Base-by-base conservation (phyloP, 257 asterid species). In the Nicotiana tomentosiformis region DNA sequence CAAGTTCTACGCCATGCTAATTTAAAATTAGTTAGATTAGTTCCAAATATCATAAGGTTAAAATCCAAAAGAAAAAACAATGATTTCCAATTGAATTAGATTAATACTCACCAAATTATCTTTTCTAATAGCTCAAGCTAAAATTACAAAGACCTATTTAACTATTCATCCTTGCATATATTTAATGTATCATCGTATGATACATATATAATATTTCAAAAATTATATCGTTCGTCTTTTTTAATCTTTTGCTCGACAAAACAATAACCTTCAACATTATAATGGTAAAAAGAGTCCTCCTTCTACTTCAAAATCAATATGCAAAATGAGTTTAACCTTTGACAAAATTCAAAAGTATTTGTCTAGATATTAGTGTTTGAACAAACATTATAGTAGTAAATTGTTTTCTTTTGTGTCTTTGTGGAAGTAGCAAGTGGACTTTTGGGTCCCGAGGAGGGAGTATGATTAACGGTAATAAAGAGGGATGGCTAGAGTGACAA, bases 401-500 rank as follows among this genome's bases (percentile, higher is more conserved):
- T 15, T 53, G 4, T 15, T 56, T 37, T 20, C 5, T 16, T 32
- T 1, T 77, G 6, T 15, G 61, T 23, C 5, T 9, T 35, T 51
- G 5, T 0, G 23, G 65, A 46, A 10, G 12, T 11, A 10, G 12
- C 8, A 33, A 35, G 29, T 39, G 65, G 64, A 60, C 2, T 60
- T 82, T 84, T n/a, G 83, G 43, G 64, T 51, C 64, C 46, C 80
- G 23, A 74, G 57, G 70, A 80, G 51, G 51, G 1, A 35, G 0
- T 33, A 14, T 49, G 29, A 60, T 32, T n/a, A 85, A 81, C 81
- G 87, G 84, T 66, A 32, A 57, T 61, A n/a, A 82, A 26, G 66
- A 53, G 69, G 61, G 20, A 65, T 76, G 20, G 56, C 81, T 82
- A 77, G 6, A 7, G 81, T 82, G 3, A 77, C 67, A 76, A 6